Percentiles rank a stretch among this genome's conserved stretches.
Evolutionary conservation across 1,139 yeast species (phyloP).

Genomic region (Sugiyamaella paludigena): DNA sequence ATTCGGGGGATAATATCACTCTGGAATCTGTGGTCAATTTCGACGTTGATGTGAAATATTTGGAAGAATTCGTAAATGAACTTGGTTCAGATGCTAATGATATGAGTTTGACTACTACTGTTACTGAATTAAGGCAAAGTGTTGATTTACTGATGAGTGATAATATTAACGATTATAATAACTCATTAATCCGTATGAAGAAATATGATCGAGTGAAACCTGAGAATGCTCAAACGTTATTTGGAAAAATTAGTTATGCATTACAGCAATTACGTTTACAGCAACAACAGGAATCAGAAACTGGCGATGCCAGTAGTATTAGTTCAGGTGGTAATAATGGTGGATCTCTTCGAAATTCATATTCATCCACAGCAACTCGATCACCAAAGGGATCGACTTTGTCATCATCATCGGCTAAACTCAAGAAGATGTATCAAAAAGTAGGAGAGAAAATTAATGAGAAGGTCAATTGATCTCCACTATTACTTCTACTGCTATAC

Average conservation of each 20-base stretch:
- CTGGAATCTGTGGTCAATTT: constrained; percentile 56
- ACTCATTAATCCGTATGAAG: constrained; percentile 53
- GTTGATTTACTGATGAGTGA: constrained; percentile 52
- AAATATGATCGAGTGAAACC: constrained; percentile 61
- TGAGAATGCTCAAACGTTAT: constrained; percentile 52
- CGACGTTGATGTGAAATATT: constrained; percentile 57
- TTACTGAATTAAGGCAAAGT: constrained; percentile 60
- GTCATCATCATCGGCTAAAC: constrained; percentile 20
- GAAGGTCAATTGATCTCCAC: constrained; percentile 12
- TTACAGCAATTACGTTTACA: constrained; percentile 20
- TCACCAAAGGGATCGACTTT: neutral
- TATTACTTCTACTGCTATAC: neutral
- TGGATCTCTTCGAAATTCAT: constrained; percentile 9
- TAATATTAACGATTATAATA: constrained; percentile 53
- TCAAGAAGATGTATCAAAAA: constrained; percentile 27
- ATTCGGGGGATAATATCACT: constrained; percentile 43
- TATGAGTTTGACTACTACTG: constrained; percentile 43
- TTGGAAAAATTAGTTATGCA: constrained; percentile 41
- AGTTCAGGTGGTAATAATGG: constrained; percentile 8
- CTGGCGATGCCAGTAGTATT: constrained; percentile 5
- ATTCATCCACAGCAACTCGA: constrained; percentile 5
- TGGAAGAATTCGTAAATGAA: constrained; percentile 51
- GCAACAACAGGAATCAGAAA: constrained; percentile 10
- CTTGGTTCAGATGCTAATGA: constrained; percentile 40
- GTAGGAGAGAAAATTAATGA: constrained; percentile 26